Evolutionary conservation across 176 grass and related monocot genomes (phyloP).

Genomic region (Avena sativa): DNA sequence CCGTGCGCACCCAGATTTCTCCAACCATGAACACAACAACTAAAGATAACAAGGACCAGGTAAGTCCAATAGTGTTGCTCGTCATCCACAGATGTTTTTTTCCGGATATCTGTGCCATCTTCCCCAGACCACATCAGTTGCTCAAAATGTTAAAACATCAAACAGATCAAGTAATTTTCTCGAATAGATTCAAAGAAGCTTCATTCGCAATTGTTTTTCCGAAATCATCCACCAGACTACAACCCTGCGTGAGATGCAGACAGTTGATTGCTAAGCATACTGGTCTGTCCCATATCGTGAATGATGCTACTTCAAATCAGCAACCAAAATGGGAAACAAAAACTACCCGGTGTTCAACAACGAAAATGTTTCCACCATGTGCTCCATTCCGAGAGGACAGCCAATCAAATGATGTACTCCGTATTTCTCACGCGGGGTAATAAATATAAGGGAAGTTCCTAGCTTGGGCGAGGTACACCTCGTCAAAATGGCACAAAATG

Average conservation of each 20-base stretch:
- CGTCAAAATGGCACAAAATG: slow-evolving; percentile 18
- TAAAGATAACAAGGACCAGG: neutral
- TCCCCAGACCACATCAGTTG: neutral
- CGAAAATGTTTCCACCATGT: neutral
- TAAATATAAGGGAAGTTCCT: slow-evolving; percentile 37
- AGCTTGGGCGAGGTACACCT: slow-evolving; percentile 36
- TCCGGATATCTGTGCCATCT: neutral
- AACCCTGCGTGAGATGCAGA: neutral
- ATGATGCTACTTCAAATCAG: slow-evolving; percentile 27
- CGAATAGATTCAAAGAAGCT: neutral
- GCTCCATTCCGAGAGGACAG: neutral
- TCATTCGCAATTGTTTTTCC: slow-evolving; percentile 12
- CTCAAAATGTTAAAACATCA: neutral
- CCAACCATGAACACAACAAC: neutral
- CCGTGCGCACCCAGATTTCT: slow-evolving; percentile 9
- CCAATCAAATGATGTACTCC: neutral
- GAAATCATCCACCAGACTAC: slow-evolving; percentile 1
- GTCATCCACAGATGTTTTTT: neutral
- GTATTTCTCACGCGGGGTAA: neutral
- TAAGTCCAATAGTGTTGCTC: neutral
- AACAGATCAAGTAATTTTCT: neutral
- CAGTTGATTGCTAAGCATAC: neutral
- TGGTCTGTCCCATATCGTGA: neutral
- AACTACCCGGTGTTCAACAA: neutral
- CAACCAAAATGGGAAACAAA: slow-evolving; percentile 4